Conservation (phyloP, 257 asterid species). For the Paraleonurus japonicus region DNA sequence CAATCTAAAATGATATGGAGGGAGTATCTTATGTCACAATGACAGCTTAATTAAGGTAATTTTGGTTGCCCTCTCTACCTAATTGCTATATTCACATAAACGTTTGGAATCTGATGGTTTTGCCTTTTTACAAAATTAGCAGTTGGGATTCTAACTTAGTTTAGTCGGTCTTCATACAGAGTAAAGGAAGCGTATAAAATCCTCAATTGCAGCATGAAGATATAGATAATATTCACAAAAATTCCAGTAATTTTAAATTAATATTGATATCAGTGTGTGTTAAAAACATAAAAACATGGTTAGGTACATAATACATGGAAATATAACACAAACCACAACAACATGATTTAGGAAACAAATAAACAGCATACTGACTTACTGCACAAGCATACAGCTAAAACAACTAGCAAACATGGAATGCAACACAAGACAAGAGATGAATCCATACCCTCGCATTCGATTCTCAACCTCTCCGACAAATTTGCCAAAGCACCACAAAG, state of each 20-base stretch:
- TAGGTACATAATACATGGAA: too few species aligned
- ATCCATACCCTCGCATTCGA: conserved; percentile 40
- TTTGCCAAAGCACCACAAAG: conserved; percentile 58
- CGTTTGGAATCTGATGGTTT: background rate
- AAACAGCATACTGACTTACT: too few species aligned
- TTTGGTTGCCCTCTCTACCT: background rate
- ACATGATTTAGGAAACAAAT: too few species aligned
- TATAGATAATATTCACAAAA: background rate
- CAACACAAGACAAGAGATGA: background rate
- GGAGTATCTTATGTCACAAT: background rate
- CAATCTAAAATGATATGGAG: too few species aligned
- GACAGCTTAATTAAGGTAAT: background rate
- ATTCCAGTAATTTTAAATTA: too few species aligned
- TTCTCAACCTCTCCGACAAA: conserved; percentile 52
- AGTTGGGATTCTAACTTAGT: too few species aligned
- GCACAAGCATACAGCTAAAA: too few species aligned
- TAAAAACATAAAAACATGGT: too few species aligned
- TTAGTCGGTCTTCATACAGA: too few species aligned
- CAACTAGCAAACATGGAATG: background rate
- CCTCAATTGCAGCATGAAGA: background rate
- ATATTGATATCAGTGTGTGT: too few species aligned
- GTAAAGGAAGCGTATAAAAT: too few species aligned
- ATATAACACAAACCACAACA: too few species aligned
- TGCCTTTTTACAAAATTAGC: background rate
- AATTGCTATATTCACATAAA: background rate